Conservation (phyloP, 2,329 filamentous ascomycete species). For the Furcasterigmium furcatum region DNA sequence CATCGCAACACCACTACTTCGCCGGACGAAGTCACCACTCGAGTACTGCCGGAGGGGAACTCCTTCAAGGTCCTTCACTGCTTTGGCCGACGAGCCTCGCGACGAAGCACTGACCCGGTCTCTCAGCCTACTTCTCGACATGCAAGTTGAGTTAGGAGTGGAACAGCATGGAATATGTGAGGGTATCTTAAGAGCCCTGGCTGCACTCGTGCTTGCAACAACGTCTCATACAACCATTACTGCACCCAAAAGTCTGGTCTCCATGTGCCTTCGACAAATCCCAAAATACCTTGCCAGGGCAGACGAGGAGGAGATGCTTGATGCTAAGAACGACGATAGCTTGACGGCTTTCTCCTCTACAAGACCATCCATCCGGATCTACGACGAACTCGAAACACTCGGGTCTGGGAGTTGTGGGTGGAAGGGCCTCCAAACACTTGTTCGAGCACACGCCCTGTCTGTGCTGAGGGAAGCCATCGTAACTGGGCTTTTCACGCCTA, state of each 20-base stretch:
- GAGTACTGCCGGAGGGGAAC: too few species aligned
- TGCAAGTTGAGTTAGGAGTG: not conserved
- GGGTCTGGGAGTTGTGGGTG: conserved; percentile 37
- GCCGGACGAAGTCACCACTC: not conserved
- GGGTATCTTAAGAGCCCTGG: conserved; percentile 26
- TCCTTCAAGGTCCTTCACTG: too few species aligned
- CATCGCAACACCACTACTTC: not conserved
- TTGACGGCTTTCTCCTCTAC: conserved; percentile 28
- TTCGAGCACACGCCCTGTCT: conserved; percentile 42
- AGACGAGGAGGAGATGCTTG: conserved; percentile 34
- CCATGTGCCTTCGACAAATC: conserved; percentile 45
- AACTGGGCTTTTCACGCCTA: conserved; percentile 36
- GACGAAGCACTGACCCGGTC: too few species aligned
- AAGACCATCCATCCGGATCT: conserved; percentile 40
- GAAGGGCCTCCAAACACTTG: conserved; percentile 39
- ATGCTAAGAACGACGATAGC: conserved; percentile 32
- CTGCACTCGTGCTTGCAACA: conserved; percentile 23
- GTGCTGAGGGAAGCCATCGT: conserved; percentile 37
- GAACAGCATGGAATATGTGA: conserved; percentile 23
- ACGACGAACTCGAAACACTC: conserved; percentile 43
- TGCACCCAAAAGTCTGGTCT: conserved; percentile 35
- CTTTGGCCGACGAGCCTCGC: too few species aligned
- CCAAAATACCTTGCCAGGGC: conserved; percentile 43
- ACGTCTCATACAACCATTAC: not conserved
- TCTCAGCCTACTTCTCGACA: too few species aligned